phyloP scores from a whole-genome alignment of 805 yeast genomes.

The Suhomyces kilbournensis region DNA sequence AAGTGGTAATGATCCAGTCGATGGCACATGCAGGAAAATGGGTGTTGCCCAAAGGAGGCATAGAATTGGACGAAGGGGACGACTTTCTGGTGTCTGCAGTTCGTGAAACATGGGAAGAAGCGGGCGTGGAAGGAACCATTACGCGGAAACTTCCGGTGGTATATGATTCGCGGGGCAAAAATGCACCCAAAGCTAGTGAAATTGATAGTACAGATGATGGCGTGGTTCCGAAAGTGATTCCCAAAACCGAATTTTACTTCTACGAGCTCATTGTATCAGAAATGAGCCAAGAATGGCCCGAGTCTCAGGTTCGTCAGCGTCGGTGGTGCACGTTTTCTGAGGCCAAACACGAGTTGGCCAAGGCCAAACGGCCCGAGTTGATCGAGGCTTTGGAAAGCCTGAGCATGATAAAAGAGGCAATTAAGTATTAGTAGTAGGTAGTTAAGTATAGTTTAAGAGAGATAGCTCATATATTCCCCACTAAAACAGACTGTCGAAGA shows the following conservation, averaged over 20 bases:
- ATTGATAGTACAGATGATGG: slow-evolving; percentile 21
- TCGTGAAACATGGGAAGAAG: slow-evolving; percentile 98
- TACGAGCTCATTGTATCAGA: slow-evolving; percentile 67
- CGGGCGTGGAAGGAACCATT: slow-evolving; percentile 77
- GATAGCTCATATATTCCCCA: no score
- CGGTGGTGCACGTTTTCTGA: slow-evolving; percentile 73
- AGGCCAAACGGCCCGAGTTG: slow-evolving; percentile 65
- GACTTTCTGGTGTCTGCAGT: slow-evolving; percentile 54
- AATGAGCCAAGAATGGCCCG: slow-evolving; percentile 74
- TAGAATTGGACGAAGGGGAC: slow-evolving; percentile 75
- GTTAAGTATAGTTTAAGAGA: no score
- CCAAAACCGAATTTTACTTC: slow-evolving; percentile 84
- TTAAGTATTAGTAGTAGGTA: background rate
- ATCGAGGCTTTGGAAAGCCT: slow-evolving; percentile 61
- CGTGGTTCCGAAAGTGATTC: slow-evolving; percentile 45
- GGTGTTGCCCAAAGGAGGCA: slow-evolving; percentile 96
- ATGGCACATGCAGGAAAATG: slow-evolving; percentile 65
- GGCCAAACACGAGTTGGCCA: slow-evolving; percentile 57
- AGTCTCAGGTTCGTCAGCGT: slow-evolving; percentile 55
- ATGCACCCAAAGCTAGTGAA: slow-evolving; percentile 33
- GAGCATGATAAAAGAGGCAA: slow-evolving; percentile 39
- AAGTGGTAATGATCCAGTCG: slow-evolving; percentile 78
- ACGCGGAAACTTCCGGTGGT: slow-evolving; percentile 58
- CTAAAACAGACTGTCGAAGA: no score
- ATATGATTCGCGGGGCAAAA: slow-evolving; percentile 48